These are phyloP conservation scores for Pseudocercospora fuligena DNA, from an alignment of 2,329 filamentous ascomycete genomes.

Conservation along the genomic window DNA sequence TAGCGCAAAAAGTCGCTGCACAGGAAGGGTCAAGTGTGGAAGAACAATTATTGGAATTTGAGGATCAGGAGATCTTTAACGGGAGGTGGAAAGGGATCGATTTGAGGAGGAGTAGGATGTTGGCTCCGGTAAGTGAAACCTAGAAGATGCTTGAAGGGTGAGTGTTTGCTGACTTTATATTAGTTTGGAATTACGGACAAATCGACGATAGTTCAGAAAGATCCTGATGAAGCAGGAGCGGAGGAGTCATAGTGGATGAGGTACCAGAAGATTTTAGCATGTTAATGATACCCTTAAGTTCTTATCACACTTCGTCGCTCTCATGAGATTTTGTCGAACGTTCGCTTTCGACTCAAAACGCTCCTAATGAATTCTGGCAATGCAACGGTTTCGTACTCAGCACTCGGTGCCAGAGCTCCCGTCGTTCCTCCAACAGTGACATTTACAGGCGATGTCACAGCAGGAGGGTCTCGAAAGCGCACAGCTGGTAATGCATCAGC, in stretches of 20 bases:
- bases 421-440: not conserved
- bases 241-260: not conserved
- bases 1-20: not conserved
- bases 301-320: not conserved
- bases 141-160: not conserved
- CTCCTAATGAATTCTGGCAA: not conserved
- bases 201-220: not conserved
- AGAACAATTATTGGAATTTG: not conserved
- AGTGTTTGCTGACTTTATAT: not conserved
- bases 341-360: not conserved
- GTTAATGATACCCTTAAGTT: not conserved
- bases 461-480: not conserved
- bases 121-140: not conserved
- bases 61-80: not conserved
- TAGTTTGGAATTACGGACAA: conserved; percentile 1
- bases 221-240: not conserved
- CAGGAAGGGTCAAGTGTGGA: not conserved
- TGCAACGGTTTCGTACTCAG: not conserved
- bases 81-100: not conserved
- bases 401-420: not conserved
- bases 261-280: not conserved
- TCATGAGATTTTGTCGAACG: not conserved
- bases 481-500: not conserved
- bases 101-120: not conserved
- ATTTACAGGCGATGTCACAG: not conserved